Conservation (phyloP, 257 asterid species). For the Solanum chiquidenum region DNA sequence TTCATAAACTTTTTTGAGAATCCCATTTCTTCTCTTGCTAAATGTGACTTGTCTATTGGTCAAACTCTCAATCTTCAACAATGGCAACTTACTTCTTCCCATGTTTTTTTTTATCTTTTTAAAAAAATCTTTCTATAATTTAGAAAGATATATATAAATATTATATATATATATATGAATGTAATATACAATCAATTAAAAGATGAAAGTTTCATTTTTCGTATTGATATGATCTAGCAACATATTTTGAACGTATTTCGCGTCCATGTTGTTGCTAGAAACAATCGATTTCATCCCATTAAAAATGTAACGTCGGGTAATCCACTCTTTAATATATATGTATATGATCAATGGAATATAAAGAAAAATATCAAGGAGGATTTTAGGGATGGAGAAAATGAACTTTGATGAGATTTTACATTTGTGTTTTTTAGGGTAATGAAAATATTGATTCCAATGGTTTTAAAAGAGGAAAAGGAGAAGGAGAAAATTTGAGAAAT, state of each 20-base stretch:
- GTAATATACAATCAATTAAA: background rate
- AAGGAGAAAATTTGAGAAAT: background rate
- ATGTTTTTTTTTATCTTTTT: background rate
- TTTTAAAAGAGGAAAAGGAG: background rate
- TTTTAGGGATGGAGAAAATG: background rate
- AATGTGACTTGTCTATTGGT: background rate
- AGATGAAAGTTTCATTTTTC: background rate
- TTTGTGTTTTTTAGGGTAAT: background rate
- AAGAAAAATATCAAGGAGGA: background rate
- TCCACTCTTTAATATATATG: background rate
- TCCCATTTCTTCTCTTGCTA: conserved; percentile 1
- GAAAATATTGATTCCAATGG: background rate
- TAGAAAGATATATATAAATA: background rate
- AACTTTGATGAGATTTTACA: background rate
- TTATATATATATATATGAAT: background rate
- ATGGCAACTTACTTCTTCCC: background rate
- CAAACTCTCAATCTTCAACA: background rate
- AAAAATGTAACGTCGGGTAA: background rate
- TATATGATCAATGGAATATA: background rate
- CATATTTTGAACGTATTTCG: background rate
- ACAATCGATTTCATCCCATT: background rate
- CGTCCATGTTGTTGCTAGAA: background rate
- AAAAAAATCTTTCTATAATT: background rate
- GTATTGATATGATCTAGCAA: background rate
- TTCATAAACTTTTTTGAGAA: background rate